These are phyloP conservation scores for Alternaria infectoria DNA, from an alignment of 2,329 filamentous ascomycete genomes.

Conservation along the genomic window DNA sequence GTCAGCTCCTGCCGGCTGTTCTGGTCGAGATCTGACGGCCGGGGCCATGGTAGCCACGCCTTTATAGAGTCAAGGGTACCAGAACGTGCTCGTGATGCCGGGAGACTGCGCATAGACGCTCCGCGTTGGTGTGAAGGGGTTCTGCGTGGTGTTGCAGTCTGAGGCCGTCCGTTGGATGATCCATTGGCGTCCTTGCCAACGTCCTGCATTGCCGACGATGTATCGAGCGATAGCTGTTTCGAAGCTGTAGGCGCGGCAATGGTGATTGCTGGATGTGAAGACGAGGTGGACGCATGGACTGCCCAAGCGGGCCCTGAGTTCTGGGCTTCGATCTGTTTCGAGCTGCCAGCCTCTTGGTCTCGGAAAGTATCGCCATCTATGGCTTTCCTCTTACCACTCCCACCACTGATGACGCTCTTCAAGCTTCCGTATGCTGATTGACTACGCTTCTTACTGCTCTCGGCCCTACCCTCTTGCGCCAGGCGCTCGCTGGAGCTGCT, in stretches of 20 bases:
- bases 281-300: conserved; percentile 31
- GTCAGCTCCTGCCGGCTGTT: conserved; percentile 32
- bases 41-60: conserved; percentile 47
- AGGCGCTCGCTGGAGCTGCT: conserved; percentile 54
- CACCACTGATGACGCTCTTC: conserved; percentile 48
- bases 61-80: conserved; percentile 39
- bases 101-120: conserved; percentile 29
- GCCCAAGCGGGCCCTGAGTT: conserved; percentile 35
- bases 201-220: conserved; percentile 36
- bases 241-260: conserved; percentile 42
- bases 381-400: conserved; percentile 38
- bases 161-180: conserved; percentile 13
- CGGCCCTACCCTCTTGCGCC: conserved; percentile 36
- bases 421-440: conserved; percentile 48
- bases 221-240: conserved; percentile 45
- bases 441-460: conserved; percentile 38
- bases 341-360: conserved; percentile 22
- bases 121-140: conserved; percentile 28
- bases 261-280: conserved; percentile 41
- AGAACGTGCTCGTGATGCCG: conserved; percentile 29
- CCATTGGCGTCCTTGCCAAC: conserved; percentile 16
- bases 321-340: conserved; percentile 12
- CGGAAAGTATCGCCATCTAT: conserved; percentile 28
- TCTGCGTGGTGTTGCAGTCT: conserved; percentile 17
- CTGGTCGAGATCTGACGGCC: conserved; percentile 22